phyloP scores from a whole-genome alignment of 1,139 yeast species.

The Protomyces pachydermus region DNA sequence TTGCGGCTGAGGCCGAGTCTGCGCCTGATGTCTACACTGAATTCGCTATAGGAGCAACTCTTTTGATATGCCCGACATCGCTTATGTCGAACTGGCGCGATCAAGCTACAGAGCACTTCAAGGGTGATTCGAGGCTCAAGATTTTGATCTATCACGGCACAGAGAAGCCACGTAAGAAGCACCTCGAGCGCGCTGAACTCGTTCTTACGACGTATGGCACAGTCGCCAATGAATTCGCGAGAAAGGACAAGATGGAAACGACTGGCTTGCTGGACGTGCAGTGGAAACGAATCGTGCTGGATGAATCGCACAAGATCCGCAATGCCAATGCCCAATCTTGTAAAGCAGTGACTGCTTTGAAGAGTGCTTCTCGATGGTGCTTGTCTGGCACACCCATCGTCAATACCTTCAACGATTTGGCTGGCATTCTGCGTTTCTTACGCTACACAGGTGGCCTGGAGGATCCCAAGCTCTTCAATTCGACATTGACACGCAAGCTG shows the following conservation, averaged over 20 bases:
- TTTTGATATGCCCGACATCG: conserved; percentile 88
- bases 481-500: conserved; percentile 53
- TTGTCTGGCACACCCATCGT: conserved; percentile 94
- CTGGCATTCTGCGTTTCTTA: conserved; percentile 68
- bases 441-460: conserved; percentile 89
- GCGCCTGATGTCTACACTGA: neutral
- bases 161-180: conserved; percentile 41
- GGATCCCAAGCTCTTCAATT: conserved; percentile 60
- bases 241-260: conserved; percentile 47
- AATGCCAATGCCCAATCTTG: conserved; percentile 76
- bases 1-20: conserved; percentile 41
- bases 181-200: conserved; percentile 43
- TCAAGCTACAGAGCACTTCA: conserved; percentile 57
- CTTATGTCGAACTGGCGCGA: conserved; percentile 83
- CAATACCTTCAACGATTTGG: conserved; percentile 80
- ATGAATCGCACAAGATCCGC: conserved; percentile 90
- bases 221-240: conserved; percentile 55
- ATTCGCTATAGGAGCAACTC: conserved; percentile 50
- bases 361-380: conserved; percentile 70
- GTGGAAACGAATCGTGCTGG: conserved; percentile 74
- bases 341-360: conserved; percentile 63
- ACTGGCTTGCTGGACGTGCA: conserved; percentile 65
- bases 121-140: conserved; percentile 35
- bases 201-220: conserved; percentile 87
- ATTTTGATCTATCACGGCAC: conserved; percentile 66